These are phyloP conservation scores for Eucalyptus fibrosa DNA, from an alignment of 345 rosid species.

Conservation along the genomic window DNA sequence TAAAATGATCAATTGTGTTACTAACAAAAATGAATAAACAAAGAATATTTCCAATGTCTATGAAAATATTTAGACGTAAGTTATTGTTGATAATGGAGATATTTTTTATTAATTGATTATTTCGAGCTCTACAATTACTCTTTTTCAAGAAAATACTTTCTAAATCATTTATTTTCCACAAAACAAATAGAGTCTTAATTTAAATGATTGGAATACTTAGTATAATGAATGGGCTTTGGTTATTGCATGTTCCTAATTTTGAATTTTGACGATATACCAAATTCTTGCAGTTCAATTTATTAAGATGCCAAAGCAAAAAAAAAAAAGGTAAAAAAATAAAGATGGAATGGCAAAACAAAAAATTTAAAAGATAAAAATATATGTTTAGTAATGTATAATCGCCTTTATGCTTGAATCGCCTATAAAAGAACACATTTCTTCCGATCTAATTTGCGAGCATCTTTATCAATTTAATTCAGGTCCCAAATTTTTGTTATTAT, in stretches of 20 bases:
- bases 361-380: too few species aligned
- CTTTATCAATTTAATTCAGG: not conserved
- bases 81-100: not conserved
- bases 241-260: not conserved
- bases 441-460: not conserved
- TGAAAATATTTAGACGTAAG: not conserved
- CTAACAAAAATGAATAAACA: fast-evolving
- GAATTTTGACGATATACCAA: not conserved
- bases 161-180: not conserved
- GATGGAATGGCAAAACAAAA: not conserved
- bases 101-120: not conserved
- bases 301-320: not conserved
- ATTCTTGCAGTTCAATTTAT: not conserved
- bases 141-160: not conserved
- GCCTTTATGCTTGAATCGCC: not conserved
- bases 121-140: not conserved
- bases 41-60: fast-evolving
- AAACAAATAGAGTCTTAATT: not conserved
- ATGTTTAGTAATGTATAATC: not conserved
- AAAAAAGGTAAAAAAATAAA: too few species aligned
- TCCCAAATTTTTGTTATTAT: not conserved
- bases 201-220: not conserved
- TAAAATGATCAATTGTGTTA: not conserved
- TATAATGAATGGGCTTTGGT: not conserved
- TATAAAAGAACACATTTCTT: not conserved